These are phyloP conservation scores for Moesziomyces parantarcticus DNA, from an alignment of 1,284 basidiomycete genomes.

Conservation along the genomic window DNA sequence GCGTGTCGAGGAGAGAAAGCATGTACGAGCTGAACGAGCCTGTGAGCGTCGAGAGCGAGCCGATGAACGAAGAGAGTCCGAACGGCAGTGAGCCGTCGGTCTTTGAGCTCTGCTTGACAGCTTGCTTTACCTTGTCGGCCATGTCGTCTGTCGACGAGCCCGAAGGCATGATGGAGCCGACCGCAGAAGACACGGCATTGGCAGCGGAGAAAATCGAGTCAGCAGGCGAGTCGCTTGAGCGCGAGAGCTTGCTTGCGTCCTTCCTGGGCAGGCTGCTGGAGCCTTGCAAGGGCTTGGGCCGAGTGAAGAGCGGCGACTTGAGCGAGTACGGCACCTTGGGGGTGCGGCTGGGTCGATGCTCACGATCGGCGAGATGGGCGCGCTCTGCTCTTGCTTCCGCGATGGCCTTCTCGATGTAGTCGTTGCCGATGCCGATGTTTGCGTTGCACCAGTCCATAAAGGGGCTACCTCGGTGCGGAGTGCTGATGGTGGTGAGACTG, in stretches of 20 bases:
- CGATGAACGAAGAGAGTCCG: conserved; percentile 44
- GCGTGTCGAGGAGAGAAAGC: conserved; percentile 92
- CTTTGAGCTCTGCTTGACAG: conserved; percentile 27
- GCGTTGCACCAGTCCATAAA: conserved; percentile 97
- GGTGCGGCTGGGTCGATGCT: conserved; percentile 19
- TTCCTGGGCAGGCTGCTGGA: conserved; percentile 31
- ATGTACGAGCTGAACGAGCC: conserved; percentile 86
- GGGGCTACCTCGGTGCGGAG: conserved; percentile 93
- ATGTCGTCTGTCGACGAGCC: conserved; percentile 3
- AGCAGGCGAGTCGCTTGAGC: conserved; percentile 12
- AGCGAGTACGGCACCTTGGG: conserved; percentile 57
- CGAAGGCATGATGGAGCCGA: conserved; percentile 5
- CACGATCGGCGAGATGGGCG: conserved; percentile 25
- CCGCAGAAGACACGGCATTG: conserved; percentile 28
- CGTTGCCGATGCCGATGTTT: conserved; percentile 65
- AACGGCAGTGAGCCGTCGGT: conserved; percentile 34
- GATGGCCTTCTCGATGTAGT: conserved; percentile 61
- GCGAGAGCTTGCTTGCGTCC: not conserved
- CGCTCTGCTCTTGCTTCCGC: conserved; percentile 45
- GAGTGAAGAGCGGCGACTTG: conserved; percentile 61
- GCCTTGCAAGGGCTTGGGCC: conserved; percentile 43
- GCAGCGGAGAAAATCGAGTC: conserved; percentile 18
- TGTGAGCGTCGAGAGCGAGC: conserved; percentile 72
- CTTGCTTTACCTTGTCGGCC: conserved; percentile 36
- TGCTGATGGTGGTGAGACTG: conserved; percentile 88